Conservation (phyloP, 495 filamentous ascomycete genomes). For the Penicillium cosmopolitanum region DNA sequence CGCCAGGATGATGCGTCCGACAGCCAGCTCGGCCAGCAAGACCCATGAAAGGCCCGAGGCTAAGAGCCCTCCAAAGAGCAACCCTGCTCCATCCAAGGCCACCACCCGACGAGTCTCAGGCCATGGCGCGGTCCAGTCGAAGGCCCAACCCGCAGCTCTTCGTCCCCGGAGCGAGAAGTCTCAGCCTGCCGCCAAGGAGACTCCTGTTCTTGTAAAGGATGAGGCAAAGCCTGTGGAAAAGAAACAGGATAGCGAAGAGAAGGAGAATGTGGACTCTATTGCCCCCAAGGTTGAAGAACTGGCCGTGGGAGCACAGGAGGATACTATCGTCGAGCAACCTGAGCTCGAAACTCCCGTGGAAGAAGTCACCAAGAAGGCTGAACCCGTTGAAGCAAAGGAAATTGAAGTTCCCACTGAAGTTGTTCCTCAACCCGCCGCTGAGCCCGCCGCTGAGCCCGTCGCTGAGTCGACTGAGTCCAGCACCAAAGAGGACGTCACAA, state of each 20-base stretch:
- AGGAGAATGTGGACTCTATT: conserved; percentile 29
- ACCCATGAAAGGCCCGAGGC: conserved; percentile 68
- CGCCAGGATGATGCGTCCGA: conserved; percentile 91
- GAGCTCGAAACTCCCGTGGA: conserved; percentile 11
- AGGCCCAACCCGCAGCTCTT: conserved; percentile 26
- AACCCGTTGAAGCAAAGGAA: not conserved
- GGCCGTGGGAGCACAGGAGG: conserved; percentile 4
- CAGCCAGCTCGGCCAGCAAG: conserved; percentile 77
- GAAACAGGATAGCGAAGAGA: conserved; percentile 19
- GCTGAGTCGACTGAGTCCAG: conserved; percentile 1
- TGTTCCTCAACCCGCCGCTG: conserved; percentile 2
- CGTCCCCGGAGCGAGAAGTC: conserved; percentile 29
- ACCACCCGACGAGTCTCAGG: conserved; percentile 23
- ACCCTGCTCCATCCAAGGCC: conserved; percentile 27
- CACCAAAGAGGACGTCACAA: conserved; percentile 6
- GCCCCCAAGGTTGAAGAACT: conserved; percentile 16
- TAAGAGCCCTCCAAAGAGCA: conserved; percentile 40
- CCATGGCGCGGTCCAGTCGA: conserved; percentile 22
- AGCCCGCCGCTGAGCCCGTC: conserved; percentile 9
- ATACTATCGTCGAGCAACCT: conserved; percentile 11
- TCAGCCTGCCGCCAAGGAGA: conserved; percentile 21
- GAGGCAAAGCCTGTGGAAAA: conserved; percentile 12
- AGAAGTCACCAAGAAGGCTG: not conserved
- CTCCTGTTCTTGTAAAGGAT: conserved; percentile 8
- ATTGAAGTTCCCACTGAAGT: conserved; percentile 6